These are phyloP conservation scores for Xylaria sp. DNA, from an alignment of 2,329 filamentous ascomycete genomes.

Conservation along the genomic window DNA sequence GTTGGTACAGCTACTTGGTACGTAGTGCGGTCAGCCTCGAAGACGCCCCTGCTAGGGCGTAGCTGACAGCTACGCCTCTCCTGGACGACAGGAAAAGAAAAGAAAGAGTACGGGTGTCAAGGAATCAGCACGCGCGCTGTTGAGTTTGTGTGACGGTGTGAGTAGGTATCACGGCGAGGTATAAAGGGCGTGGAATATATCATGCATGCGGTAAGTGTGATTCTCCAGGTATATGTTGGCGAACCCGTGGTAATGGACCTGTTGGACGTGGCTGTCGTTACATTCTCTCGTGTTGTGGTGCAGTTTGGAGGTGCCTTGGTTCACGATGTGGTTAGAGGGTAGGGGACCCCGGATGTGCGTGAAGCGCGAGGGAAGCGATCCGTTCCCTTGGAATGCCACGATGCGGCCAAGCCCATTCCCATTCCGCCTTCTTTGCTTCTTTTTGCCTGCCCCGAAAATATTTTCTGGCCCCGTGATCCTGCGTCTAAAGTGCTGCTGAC, in stretches of 20 bases:
- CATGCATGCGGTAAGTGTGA: too few relatives aligned
- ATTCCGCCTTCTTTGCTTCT: neutral
- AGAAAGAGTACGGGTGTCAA: too few relatives aligned
- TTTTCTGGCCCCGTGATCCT: neutral
- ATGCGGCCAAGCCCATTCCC: neutral
- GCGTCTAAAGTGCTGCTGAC: neutral
- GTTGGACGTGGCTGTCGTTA: neutral
- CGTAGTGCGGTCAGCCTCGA: too few relatives aligned
- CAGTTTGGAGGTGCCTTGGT: neutral
- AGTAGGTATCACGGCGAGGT: too few relatives aligned
- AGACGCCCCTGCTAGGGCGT: too few relatives aligned
- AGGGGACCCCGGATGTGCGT: neutral
- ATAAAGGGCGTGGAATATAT: neutral
- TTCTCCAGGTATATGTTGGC: neutral
- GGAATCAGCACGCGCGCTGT: too few relatives aligned
- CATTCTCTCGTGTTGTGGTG: neutral
- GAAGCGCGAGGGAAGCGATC: neutral
- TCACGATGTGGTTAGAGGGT: neutral
- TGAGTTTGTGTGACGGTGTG: too few relatives aligned
- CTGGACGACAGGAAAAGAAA: too few relatives aligned
- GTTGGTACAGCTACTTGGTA: too few relatives aligned
- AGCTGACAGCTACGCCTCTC: too few relatives aligned
- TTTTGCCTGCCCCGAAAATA: neutral
- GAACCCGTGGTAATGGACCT: neutral
- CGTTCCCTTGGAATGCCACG: neutral